Percentiles rank a stretch among this genome's conserved stretches.
phyloP scores from a whole-genome alignment of 148 eudicot species.

The Persicaria maculosa region DNA sequence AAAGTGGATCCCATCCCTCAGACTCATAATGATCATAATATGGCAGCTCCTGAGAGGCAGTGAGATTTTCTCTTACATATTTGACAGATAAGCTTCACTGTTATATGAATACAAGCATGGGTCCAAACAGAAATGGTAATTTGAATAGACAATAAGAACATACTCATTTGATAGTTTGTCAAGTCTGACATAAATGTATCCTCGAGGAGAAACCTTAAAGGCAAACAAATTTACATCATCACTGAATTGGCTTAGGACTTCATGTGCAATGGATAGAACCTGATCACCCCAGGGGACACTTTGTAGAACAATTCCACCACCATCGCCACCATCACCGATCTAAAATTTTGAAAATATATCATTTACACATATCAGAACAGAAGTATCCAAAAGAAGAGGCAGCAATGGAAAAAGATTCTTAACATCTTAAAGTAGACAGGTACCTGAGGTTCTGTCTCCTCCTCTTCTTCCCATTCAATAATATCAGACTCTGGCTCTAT shows the following conservation, averaged over 20 bases:
- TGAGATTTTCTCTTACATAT: background rate
- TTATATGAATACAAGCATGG: background rate
- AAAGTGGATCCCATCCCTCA: background rate
- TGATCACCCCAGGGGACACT: constrained; percentile 80
- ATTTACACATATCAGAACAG: background rate
- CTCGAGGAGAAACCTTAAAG: constrained; percentile 71
- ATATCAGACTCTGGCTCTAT: constrained; percentile 34
- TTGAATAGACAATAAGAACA: constrained; percentile 17
- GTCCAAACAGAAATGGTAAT: background rate
- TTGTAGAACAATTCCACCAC: constrained; percentile 85
- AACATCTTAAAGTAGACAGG: background rate
- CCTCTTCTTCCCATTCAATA: constrained; percentile 85
- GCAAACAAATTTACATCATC: constrained; percentile 64
- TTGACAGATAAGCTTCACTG: too few relatives aligned
- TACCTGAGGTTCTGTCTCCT: constrained; percentile 81
- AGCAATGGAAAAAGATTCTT: background rate
- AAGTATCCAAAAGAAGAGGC: background rate
- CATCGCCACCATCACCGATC: constrained; percentile 95
- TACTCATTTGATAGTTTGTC: constrained; percentile 75
- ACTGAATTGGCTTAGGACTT: constrained; percentile 50
- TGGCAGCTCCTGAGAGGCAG: background rate
- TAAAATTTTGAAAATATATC: constrained; percentile 20
- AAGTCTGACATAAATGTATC: constrained; percentile 80
- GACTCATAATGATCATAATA: background rate
- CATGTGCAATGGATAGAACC: constrained; percentile 65